Conservation (phyloP, 1,139 yeast species). For the Blastobotrys indianensis region DNA sequence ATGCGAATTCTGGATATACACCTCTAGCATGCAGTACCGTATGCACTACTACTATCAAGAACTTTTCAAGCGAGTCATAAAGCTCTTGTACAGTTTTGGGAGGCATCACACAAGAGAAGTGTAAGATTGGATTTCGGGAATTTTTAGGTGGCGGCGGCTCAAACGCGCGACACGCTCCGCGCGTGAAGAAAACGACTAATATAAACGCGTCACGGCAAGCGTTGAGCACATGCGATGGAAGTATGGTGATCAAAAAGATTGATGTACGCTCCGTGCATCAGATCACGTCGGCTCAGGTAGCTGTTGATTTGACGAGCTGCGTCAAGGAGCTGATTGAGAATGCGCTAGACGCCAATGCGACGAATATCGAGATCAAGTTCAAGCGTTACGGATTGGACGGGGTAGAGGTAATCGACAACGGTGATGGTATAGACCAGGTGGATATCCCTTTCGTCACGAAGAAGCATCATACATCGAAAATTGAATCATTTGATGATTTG, state of each 20-base stretch:
- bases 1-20: slow-evolving; percentile 34
- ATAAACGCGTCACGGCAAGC: not conserved
- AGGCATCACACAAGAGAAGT: not conserved
- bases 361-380: slow-evolving; percentile 59
- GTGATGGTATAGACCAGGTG: slow-evolving; percentile 56
- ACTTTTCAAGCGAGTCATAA: slow-evolving; percentile 29
- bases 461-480: slow-evolving; percentile 78
- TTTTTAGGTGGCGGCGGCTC: too few species aligned
- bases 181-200: too few species aligned
- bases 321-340: slow-evolving; percentile 86
- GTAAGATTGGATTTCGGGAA: too few species aligned
- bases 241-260: slow-evolving; percentile 35
- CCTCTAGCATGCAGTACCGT: slow-evolving; percentile 31
- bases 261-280: slow-evolving; percentile 51
- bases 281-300: slow-evolving; percentile 90
- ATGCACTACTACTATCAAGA: slow-evolving; percentile 34
- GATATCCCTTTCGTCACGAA: slow-evolving; percentile 61
- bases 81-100: slow-evolving; percentile 17
- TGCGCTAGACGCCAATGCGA: slow-evolving; percentile 70
- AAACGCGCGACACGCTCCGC: too few species aligned
- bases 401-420: slow-evolving; percentile 70
- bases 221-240: not conserved
- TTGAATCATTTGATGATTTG: slow-evolving; percentile 51
- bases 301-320: slow-evolving; percentile 67
- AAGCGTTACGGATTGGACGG: slow-evolving; percentile 70